Conservation (phyloP, 345 rosid species). For the Dipteronia dyeriana region DNA sequence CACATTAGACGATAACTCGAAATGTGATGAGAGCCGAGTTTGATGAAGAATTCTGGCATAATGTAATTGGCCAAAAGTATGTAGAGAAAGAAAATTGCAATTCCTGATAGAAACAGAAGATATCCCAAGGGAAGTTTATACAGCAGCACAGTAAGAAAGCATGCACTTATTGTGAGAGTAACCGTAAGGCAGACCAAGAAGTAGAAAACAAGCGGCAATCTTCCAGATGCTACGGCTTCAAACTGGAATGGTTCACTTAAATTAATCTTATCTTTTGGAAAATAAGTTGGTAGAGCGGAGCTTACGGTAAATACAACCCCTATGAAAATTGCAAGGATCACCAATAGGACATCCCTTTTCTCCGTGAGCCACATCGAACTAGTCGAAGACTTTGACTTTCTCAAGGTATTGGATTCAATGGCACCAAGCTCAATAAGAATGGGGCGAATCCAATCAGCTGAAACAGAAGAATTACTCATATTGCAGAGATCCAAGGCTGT, state of each 20-base stretch:
- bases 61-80: background rate
- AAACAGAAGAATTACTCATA: background rate
- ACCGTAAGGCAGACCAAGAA: background rate
- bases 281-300: no score
- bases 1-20: background rate
- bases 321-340: no score
- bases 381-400: no score
- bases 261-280: background rate
- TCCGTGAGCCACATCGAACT: no score
- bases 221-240: background rate
- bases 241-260: no score
- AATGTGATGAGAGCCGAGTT: background rate
- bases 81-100: background rate
- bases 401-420: no score
- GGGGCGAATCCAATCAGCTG: background rate
- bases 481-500: background rate
- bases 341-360: no score
- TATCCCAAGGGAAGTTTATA: background rate
- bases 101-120: background rate
- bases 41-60: background rate
- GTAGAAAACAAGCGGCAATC: slow-evolving; percentile 1
- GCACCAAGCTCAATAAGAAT: background rate
- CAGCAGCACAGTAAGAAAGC: background rate
- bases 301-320: no score
- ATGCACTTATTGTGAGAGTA: background rate